Conservation (phyloP, 2,329 filamentous ascomycete species). For the Raffaelea ambrosiae region DNA sequence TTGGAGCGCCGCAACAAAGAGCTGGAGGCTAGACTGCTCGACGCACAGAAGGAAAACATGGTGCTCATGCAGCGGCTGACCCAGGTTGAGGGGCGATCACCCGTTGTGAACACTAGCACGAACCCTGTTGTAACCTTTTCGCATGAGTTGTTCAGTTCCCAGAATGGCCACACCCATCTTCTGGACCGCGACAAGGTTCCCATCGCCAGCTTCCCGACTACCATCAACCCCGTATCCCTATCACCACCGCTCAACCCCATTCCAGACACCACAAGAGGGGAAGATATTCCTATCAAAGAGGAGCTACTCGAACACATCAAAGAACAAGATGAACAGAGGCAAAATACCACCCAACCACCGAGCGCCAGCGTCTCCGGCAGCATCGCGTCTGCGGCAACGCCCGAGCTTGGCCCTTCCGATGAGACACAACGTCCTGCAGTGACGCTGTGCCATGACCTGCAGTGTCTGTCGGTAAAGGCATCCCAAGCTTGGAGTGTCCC, state of each 20-base stretch:
- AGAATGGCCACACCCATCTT: constrained; percentile 25
- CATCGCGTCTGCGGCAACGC: constrained; percentile 15
- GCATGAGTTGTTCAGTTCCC: constrained; percentile 46
- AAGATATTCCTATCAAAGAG: no score
- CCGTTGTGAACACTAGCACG: constrained; percentile 15
- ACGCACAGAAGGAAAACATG: constrained; percentile 29
- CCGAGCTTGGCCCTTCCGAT: constrained; percentile 49
- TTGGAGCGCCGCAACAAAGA: constrained; percentile 68
- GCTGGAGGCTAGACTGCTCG: constrained; percentile 51
- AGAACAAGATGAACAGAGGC: no score
- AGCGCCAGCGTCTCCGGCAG: no score
- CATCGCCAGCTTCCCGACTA: constrained; percentile 35
- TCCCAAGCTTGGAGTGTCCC: constrained; percentile 36
- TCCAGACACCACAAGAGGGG: constrained; percentile 24
- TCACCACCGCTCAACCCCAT: constrained; percentile 49
- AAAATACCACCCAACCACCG: no score
- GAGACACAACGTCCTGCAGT: constrained; percentile 99
- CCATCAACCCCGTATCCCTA: constrained; percentile 53
- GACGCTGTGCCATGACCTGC: constrained; percentile 99
- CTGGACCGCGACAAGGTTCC: constrained; percentile 21
- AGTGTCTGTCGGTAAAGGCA: constrained; percentile 85
- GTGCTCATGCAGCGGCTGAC: constrained; percentile 41
- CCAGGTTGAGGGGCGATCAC: constrained; percentile 28
- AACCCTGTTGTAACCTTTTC: constrained; percentile 46
- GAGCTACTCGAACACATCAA: background rate